These are phyloP conservation scores for Leccinum imitatum DNA, from an alignment of 768 basidiomycete genomes.

Conservation along the genomic window DNA sequence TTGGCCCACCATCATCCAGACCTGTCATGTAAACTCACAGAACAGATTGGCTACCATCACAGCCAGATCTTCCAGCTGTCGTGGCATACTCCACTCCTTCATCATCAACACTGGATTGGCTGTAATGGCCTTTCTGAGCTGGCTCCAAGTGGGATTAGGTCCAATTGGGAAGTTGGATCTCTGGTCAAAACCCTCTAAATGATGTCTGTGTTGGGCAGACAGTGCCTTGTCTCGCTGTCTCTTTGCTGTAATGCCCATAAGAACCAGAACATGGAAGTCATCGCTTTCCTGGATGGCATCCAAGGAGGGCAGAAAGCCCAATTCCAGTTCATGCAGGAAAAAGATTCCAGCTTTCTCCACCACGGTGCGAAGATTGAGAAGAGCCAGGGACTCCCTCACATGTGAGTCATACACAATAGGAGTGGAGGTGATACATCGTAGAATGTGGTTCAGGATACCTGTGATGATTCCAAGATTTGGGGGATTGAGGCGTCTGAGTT, in stretches of 20 bases:
- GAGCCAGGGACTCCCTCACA: too few relatives aligned
- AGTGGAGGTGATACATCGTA: too few relatives aligned
- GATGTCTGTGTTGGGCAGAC: neutral
- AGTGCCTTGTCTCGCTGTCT: neutral
- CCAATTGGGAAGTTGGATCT: conserved; percentile 4
- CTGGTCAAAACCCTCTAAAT: neutral
- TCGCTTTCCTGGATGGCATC: neutral
- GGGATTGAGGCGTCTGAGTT: neutral
- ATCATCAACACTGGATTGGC: conserved; percentile 4
- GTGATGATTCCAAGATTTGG: too few relatives aligned
- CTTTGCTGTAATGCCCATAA: neutral
- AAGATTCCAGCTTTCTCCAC: too few relatives aligned
- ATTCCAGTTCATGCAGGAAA: neutral
- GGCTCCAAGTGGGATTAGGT: conserved; percentile 1
- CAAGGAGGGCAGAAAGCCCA: neutral
- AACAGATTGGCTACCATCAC: neutral
- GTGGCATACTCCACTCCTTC: neutral
- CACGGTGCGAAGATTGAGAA: too few relatives aligned
- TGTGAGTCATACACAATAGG: too few relatives aligned
- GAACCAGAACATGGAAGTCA: neutral
- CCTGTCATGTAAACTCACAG: neutral
- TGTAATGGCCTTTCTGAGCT: conserved; percentile 1
- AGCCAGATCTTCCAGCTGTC: neutral
- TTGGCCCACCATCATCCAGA: neutral
- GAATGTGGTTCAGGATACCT: too few relatives aligned